Base-by-base conservation (phyloP, 805 yeast species). In the Lipomyces sp. region DNA sequence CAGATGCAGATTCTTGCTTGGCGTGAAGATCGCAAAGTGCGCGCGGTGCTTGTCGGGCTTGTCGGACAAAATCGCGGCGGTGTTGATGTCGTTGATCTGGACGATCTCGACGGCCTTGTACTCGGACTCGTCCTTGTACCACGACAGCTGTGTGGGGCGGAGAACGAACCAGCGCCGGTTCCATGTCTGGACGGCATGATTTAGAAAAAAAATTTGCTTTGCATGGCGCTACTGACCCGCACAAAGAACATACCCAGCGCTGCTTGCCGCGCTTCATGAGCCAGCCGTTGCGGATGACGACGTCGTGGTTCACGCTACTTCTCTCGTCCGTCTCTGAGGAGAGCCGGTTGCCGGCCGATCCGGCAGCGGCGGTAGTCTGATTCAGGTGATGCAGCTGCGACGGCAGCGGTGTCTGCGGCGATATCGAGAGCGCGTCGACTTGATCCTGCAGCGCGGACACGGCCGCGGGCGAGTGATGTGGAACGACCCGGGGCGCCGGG, bases 141-240 rank as follows among this genome's bases (percentile, higher is more conserved):
- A 64, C 2, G 68, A 51, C 22, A 68, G 58, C 47, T 61, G 68
- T 31, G 57, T 49, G 4, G 60, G 62, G n/a, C 71, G 53, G 11
- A 68, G 57, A 5, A 68, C 71, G 31, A 65, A 66, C 71, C 71
- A 68, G n/a, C 66, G 61, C 16, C 65, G 53, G 37, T 50, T 59
- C 71, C 70, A 68, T 19, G 54, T 55, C 54, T 57, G 32, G n/a
- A n/a, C n/a, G n/a, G n/a, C n/a, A n/a, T n/a, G n/a, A n/a, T n/a
- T n/a, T n/a, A n/a, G n/a, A n/a, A 14, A 21, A 31, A 7, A 10
- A 39, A 23, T 56, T 43, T 3, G 23, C 11, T 28, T 37, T 28
- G 14, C 24, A 24, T 22, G 16, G 43, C 28, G 29, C 28, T 6
- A 26, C 1, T 6, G 28, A 31, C 3, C 18, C 10, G 22, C 16